A percentile compares a stretch with the other conserved stretches of the same genome.
Conservation (phyloP, 2,329 filamentous ascomycete species). For the Venturiaceae sp. region DNA sequence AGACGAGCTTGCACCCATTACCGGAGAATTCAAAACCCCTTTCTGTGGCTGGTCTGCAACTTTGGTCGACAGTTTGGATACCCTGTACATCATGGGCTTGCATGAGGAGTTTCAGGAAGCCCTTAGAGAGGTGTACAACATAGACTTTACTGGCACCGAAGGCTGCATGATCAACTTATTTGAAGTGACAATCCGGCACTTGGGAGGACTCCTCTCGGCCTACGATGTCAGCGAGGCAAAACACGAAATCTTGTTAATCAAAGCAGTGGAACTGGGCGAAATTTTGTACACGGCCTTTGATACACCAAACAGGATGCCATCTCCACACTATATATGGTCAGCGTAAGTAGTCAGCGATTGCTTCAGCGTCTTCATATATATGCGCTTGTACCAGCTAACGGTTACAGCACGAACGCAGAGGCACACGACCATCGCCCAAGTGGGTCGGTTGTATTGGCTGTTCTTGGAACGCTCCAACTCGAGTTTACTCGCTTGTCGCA, state of each 20-base stretch:
- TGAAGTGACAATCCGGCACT: slow-evolving; percentile 31
- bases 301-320: slow-evolving; percentile 15
- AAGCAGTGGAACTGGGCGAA: slow-evolving; percentile 11
- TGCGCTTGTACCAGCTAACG: slow-evolving; percentile 10
- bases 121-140: slow-evolving; percentile 29
- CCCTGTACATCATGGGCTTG: slow-evolving; percentile 37
- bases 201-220: slow-evolving; percentile 11
- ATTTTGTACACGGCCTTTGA: slow-evolving; percentile 15
- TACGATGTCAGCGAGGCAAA: slow-evolving; percentile 11
- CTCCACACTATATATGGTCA: slow-evolving; percentile 42
- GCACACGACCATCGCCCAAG: slow-evolving; percentile 16
- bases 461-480: slow-evolving; percentile 28
- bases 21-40: slow-evolving; percentile 26
- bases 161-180: slow-evolving; percentile 34
- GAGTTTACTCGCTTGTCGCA: slow-evolving; percentile 32
- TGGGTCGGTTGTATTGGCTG: slow-evolving; percentile 21
- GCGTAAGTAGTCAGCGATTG: slow-evolving; percentile 37
- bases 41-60: slow-evolving; percentile 40
- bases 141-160: slow-evolving; percentile 30
- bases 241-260: slow-evolving; percentile 9
- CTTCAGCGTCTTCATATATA: slow-evolving; percentile 50
- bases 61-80: slow-evolving; percentile 36
- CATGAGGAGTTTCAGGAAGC: slow-evolving; percentile 37
- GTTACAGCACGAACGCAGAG: slow-evolving; percentile 18
- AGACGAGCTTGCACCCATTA: slow-evolving; percentile 37